Evolutionary conservation across 1,284 basidiomycete genomes (phyloP), one percentile per base, ranked within the genome.

Genomic region (Rhodotorula sp.): DNA sequence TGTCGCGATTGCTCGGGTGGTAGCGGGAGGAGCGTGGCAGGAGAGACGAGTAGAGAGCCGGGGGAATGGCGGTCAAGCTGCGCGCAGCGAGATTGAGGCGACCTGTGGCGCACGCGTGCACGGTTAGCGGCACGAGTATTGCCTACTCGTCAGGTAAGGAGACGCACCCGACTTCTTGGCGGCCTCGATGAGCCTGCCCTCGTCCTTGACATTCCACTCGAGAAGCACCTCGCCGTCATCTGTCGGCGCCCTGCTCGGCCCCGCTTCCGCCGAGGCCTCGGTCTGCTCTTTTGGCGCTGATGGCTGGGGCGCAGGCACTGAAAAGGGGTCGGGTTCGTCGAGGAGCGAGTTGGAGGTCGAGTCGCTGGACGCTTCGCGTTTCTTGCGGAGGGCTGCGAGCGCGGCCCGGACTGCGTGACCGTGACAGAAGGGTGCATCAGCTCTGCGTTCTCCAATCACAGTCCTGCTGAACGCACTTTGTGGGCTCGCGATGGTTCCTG

Each of bases 21-120:
- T 67, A 75, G 1, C 44, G 41, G 4, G 71, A 73, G 5, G 65
- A 55, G 19, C 58, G 61, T 1, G 68, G 68, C 0, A 75, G 54
- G 67, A 75, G 74, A 3, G 61, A 13, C 12, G 64, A 57, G 67
- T 75, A 75, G 52, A 71, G 67, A 23, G n/a, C 5, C 3, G 27
- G 41, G 13, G 74, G 64, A 44, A 75, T 34, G 19, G 45, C 12
- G 4, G 53, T 21, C 10, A 75, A 61, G 7, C 46, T 21, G 57
- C 69, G 67, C 3, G 74, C 73, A 1, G 74, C 59, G 23, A 75
- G 54, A 59, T 71, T 73, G 25, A 75, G 68, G 27, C 65, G 64
- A 48, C 74, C 74, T 75, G 61, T 4, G 21, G 4, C 7, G 19
- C 8, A 12, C 4, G 34, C 34, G 34, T 34, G 34, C 34, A 3